These are phyloP conservation scores for Ogataea corticis DNA, from an alignment of 805 yeast species.

Conservation along the genomic window DNA sequence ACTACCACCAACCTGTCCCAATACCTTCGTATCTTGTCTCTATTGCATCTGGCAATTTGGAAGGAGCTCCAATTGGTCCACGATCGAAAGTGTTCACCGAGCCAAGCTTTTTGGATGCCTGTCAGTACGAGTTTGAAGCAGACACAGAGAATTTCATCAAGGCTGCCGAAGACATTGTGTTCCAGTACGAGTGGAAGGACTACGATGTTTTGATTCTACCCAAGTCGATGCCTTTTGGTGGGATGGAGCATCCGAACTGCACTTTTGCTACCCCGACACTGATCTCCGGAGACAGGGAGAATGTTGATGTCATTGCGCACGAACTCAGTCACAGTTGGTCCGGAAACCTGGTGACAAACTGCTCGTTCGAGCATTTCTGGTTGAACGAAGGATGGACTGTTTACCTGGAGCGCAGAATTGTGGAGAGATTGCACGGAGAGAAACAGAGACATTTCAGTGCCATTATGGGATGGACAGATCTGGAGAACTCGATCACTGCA, in stretches of 20 bases:
- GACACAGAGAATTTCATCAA: conserved; percentile 80
- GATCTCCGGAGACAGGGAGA: conserved; percentile 79
- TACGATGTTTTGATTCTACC: conserved; percentile 83
- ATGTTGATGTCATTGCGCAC: conserved; percentile 89
- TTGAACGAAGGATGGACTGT: conserved; percentile 97
- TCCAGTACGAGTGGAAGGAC: conserved; percentile 80
- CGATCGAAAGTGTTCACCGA: conserved; percentile 82
- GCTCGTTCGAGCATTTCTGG: conserved; percentile 94
- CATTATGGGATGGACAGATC: conserved; percentile 85
- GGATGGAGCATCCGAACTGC: conserved; percentile 92
- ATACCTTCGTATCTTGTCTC: conserved; percentile 85
- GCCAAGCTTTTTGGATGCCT: conserved; percentile 63
- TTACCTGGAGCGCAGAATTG: conserved; percentile 81
- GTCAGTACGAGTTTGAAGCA: conserved; percentile 75
- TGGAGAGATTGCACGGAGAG: conserved; percentile 79
- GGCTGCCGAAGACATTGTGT: conserved; percentile 75
- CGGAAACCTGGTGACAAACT: conserved; percentile 87
- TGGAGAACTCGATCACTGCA: conserved; percentile 64
- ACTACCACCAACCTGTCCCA: conserved; percentile 73
- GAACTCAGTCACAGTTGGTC: conserved; percentile 93
- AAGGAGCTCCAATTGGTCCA: conserved; percentile 72
- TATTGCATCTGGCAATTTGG: conserved; percentile 80
- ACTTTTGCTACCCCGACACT: conserved; percentile 91
- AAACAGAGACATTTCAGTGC: conserved; percentile 75
- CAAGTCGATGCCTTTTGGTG: conserved; percentile 80